Evolutionary conservation across 192 early-diverging fungal genomes (phyloP), one percentile per base, ranked within the genome.

Genomic region (Coemansia sp.): DNA sequence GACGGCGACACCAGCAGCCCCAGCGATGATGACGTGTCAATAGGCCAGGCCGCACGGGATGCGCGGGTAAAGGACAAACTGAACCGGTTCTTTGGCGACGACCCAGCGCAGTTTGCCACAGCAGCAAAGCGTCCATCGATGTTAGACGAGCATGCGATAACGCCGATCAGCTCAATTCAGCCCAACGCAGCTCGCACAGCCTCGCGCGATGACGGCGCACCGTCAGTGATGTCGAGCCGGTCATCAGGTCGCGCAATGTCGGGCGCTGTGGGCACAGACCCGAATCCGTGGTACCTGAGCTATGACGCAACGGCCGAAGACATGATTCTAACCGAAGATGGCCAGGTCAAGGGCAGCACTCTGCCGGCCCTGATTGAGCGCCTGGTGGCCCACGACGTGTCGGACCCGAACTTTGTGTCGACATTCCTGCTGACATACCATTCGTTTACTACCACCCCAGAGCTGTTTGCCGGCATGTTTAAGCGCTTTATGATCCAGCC

Each of bases 361-460:
- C 82, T 97, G 46, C 60, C 70, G 10, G 94, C 93, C 28, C 80
- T 98, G 15, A 83, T 94, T 3, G 94, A 95, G 73, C 85, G 94
- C 14, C 83, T 98, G 64, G 97, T 94, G 5, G 75, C 93, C 12
- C 96, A 98, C 57, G 93, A 98, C 62, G 85, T 86, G 14, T 77
- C 54, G 8, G 94, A 98, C 56, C 71, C 87, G 50, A 88, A 87
- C 71, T 98, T 93, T 78, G 88, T 87, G 34, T 85, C 83, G 25
- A 91, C 94, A 0, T 98, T 99, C 72, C 65, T 99, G 59, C 80
- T 99, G 36, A 97, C 97, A 2, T 99, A 96, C 82, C 92, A 93
- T 26, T 94, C 94, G 9, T 98, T 97, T 66, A 89, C 89, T 3
- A 87, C 88, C 1, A 88, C 93, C 0, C 82, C 79, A 5, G 88